These are phyloP conservation scores for Cylindricascospora bacillispora DNA, from an alignment of 1,139 yeast genomes.

Conservation along the genomic window DNA sequence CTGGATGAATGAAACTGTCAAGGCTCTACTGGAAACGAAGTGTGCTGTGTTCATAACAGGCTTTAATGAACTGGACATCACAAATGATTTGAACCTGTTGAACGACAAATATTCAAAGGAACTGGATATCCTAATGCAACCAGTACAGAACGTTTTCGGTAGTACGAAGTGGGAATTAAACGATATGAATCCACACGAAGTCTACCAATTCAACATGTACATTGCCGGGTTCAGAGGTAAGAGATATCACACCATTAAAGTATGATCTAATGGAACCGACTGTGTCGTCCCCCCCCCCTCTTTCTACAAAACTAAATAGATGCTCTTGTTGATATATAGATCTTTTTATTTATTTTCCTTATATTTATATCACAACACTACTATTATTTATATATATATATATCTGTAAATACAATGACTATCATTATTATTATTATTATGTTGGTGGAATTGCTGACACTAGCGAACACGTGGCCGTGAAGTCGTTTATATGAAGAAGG, in stretches of 20 bases:
- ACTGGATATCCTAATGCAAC: slow-evolving; percentile 70
- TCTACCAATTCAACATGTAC: slow-evolving; percentile 81
- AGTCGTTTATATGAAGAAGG: too few species aligned
- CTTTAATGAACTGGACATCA: slow-evolving; percentile 62
- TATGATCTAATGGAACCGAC: slow-evolving; percentile 6
- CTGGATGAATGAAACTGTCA: slow-evolving; percentile 86
- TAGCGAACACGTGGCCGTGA: too few species aligned
- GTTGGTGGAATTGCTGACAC: too few species aligned
- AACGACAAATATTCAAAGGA: slow-evolving; percentile 54
- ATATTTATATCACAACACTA: slow-evolving; percentile 1
- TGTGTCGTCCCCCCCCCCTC: background rate
- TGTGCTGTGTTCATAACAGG: slow-evolving; percentile 89
- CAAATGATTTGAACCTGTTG: slow-evolving; percentile 64
- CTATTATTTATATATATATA: too few species aligned
- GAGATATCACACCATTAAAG: slow-evolving; percentile 72
- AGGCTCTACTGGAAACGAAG: slow-evolving; percentile 80
- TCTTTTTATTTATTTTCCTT: slow-evolving; percentile 1
- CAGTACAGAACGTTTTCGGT: slow-evolving; percentile 58
- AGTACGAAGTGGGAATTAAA: slow-evolving; percentile 91
- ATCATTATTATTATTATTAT: too few species aligned
- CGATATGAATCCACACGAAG: slow-evolving; percentile 82
- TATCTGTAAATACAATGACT: too few species aligned
- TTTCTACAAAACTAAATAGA: slow-evolving; percentile 2
- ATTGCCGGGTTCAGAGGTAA: slow-evolving; percentile 90
- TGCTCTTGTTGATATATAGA: slow-evolving; percentile 1